These are phyloP conservation scores for Rhizopogon rudus DNA, from an alignment of 768 basidiomycete genomes.

Conservation along the genomic window DNA sequence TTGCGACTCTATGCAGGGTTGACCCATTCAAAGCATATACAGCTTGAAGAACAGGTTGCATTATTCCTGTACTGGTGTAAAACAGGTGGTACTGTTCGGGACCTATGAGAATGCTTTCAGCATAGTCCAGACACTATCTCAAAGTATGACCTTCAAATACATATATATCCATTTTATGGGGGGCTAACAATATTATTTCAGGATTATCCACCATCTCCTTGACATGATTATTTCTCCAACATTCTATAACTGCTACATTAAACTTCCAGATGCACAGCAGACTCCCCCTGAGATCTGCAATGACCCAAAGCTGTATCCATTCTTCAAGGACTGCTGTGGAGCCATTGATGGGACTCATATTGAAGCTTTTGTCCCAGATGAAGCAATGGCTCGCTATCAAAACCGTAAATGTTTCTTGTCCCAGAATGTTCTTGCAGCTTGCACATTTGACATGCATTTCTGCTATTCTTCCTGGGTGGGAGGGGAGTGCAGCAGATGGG, in stretches of 20 bases:
- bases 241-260: conserved; percentile 21
- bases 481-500: conserved; percentile 4
- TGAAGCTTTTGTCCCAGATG: conserved; percentile 14
- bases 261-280: conserved; percentile 10
- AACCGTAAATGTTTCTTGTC: conserved; percentile 22
- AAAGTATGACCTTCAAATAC: neutral
- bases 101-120: neutral
- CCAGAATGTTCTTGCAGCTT: conserved; percentile 22
- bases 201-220: conserved; percentile 14
- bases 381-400: conserved; percentile 13
- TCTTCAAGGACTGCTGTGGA: conserved; percentile 19
- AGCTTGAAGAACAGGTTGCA: no score
- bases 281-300: conserved; percentile 9
- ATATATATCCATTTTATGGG: neutral
- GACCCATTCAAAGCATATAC: no score
- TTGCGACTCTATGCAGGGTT: no score
- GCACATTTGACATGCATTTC: conserved; percentile 17
- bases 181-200: neutral
- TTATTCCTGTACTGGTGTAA: no score
- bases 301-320: conserved; percentile 21
- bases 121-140: neutral
- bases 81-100: neutral
- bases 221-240: conserved; percentile 7
- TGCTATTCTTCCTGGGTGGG: conserved; percentile 19
- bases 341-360: conserved; percentile 26